Evolutionary conservation across 2,329 filamentous ascomycete genomes (phyloP).

Genomic region (Ustilaginoidea virens): DNA sequence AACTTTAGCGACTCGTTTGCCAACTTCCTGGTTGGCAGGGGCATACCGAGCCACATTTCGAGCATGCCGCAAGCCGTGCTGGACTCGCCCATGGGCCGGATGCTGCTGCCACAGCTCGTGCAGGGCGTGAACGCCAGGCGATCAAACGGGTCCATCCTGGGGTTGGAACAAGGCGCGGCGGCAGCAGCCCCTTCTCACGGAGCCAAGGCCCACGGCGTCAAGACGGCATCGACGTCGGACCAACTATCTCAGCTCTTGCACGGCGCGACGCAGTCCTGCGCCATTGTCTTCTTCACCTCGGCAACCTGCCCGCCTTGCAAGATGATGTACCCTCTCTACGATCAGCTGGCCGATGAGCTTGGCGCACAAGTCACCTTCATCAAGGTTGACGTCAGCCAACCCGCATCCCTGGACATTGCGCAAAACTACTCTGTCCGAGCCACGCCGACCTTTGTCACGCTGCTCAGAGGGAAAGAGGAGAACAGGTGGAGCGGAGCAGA

Average conservation of each 20-base stretch:
- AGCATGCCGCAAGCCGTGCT: conserved; percentile 76
- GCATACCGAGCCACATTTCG: conserved; percentile 76
- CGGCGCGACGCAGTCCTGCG: conserved; percentile 51
- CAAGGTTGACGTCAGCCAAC: conserved; percentile 64
- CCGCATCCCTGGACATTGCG: conserved; percentile 46
- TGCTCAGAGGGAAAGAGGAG: conserved; percentile 58
- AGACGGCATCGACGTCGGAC: conserved; percentile 35
- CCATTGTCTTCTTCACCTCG: conserved; percentile 85
- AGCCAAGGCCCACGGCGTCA: conserved; percentile 27
- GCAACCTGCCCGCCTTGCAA: conserved; percentile 77
- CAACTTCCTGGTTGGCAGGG: conserved; percentile 75
- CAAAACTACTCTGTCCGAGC: conserved; percentile 52
- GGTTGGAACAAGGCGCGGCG: conserved; percentile 27
- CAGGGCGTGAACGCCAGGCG: conserved; percentile 34
- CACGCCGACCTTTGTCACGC: conserved; percentile 83
- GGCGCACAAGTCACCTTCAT: conserved; percentile 55
- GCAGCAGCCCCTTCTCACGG: conserved; percentile 5
- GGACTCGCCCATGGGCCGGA: conserved; percentile 73
- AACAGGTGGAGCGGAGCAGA: conserved; percentile 73
- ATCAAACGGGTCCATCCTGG: conserved; percentile 35
- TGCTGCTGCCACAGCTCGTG: conserved; percentile 59
- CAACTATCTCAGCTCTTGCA: conserved; percentile 22
- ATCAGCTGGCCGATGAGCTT: conserved; percentile 61
- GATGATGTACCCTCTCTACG: conserved; percentile 65
- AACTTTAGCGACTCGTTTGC: conserved; percentile 91